Conservation (phyloP, 257 asterid genomes). For the Nicotiana obtusifolia region DNA sequence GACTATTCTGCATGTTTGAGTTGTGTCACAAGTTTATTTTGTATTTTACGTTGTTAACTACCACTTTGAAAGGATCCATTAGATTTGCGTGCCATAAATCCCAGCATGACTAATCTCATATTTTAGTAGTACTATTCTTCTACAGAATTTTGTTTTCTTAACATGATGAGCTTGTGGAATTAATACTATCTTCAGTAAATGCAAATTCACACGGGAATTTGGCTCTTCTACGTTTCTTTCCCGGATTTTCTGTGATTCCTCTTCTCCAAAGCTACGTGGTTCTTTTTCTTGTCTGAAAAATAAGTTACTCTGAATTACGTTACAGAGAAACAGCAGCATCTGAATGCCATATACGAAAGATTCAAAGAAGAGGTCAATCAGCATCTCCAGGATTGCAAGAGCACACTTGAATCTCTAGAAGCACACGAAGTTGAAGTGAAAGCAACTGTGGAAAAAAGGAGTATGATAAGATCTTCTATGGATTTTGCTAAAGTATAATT, state of each 20-base stretch:
- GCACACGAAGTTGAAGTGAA: conserved; percentile 61
- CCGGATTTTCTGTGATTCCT: background rate
- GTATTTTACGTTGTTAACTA: background rate
- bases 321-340: conserved; percentile 67
- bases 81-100: background rate
- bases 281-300: background rate
- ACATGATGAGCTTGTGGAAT: background rate
- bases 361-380: conserved; percentile 62
- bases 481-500: background rate
- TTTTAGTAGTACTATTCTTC: background rate
- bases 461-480: conserved; percentile 34
- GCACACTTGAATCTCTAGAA: conserved; percentile 65
- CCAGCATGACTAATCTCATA: background rate
- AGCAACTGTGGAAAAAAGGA: conserved; percentile 60
- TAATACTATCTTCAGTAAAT: background rate
- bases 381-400: conserved; percentile 55
- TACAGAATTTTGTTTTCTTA: background rate
- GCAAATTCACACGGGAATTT: background rate
- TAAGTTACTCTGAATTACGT: conserved; percentile 13
- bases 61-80: background rate
- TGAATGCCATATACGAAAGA: conserved; percentile 50
- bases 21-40: background rate
- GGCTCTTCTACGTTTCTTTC: background rate
- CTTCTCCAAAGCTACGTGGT: background rate
- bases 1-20: background rate